Percentiles rank a stretch among this genome's conserved stretches.
phyloP scores from a whole-genome alignment of 257 asterid species.

The Penstemon davidsonii region DNA sequence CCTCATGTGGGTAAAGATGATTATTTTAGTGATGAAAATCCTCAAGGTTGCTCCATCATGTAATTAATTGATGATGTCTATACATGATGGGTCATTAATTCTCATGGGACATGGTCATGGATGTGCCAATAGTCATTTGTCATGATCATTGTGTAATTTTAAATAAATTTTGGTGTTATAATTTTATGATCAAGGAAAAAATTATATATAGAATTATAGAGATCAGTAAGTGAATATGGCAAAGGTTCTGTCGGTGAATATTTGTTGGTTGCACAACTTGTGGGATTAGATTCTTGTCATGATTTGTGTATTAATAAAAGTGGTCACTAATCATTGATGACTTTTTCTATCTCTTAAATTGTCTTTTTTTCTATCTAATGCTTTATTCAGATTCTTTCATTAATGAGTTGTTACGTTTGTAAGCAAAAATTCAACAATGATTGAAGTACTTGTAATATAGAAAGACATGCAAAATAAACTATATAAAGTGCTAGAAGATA shows the following conservation, averaged over 20 bases:
- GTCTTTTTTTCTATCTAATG: not conserved
- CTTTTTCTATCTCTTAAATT: slow-evolving; percentile 17
- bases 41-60: slow-evolving; percentile 57
- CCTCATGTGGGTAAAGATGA: slow-evolving; percentile 37
- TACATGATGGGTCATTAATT: not conserved
- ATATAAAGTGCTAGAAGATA: too few relatives aligned
- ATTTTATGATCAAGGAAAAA: not conserved
- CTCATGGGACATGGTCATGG: not conserved
- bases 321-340: slow-evolving; percentile 31
- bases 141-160: not conserved
- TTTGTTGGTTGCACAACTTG: slow-evolving; percentile 19
- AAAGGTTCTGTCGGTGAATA: slow-evolving; percentile 33
- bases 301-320: slow-evolving; percentile 9
- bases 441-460: not conserved
- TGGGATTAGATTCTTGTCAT: not conserved
- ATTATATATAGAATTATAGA: not conserved
- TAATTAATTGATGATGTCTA: slow-evolving; percentile 10
- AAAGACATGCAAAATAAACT: slow-evolving; percentile 28
- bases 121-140: not conserved
- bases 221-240: not conserved
- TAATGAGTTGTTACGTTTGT: not conserved
- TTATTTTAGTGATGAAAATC: slow-evolving; percentile 52
- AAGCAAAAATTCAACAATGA: not conserved
- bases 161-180: not conserved
- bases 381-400: not conserved